Conservation (phyloP, 129 eudicot genomes). For the Tanacetum coccineum region DNA sequence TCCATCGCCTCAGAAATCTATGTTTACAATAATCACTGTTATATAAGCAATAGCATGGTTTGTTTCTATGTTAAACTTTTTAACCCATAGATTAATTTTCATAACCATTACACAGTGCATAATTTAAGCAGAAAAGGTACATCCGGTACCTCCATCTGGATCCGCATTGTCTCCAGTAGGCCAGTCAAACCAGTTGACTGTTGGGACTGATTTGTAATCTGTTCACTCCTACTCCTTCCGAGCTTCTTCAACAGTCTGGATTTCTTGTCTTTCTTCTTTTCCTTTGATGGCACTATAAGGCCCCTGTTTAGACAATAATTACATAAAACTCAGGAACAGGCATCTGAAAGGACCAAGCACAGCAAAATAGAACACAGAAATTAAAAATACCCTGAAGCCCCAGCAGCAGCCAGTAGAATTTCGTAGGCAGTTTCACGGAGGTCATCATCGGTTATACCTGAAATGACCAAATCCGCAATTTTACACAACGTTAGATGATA, state of each 20-base stretch:
- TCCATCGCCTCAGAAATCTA: conserved; percentile 98
- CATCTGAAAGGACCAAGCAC: conserved; percentile 10
- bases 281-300: conserved; percentile 88
- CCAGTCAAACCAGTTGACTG: conserved; percentile 80
- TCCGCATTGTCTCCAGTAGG: conserved; percentile 86
- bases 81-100: too few relatives aligned
- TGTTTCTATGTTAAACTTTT: too few relatives aligned
- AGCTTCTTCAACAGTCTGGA: conserved; percentile 83
- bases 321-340: not conserved
- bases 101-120: not conserved
- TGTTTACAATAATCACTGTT: conserved; percentile 20
- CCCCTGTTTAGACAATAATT: conserved; percentile 47
- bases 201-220: conserved; percentile 53
- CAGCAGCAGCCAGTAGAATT: conserved; percentile 85
- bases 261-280: conserved; percentile 83
- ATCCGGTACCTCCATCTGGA: conserved; percentile 89
- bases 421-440: conserved; percentile 93
- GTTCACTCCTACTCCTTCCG: conserved; percentile 80
- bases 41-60: too few relatives aligned
- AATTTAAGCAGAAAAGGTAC: conserved; percentile 8
- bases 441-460: conserved; percentile 91
- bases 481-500: conserved; percentile 7
- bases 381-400: conserved; percentile 94
- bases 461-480: conserved; percentile 14
- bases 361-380: not conserved